Percentiles rank a stretch among this genome's conserved stretches.
These are phyloP conservation scores for Diaporthe vaccinii DNA, from an alignment of 2,329 filamentous ascomycete genomes.

Conservation along the genomic window DNA sequence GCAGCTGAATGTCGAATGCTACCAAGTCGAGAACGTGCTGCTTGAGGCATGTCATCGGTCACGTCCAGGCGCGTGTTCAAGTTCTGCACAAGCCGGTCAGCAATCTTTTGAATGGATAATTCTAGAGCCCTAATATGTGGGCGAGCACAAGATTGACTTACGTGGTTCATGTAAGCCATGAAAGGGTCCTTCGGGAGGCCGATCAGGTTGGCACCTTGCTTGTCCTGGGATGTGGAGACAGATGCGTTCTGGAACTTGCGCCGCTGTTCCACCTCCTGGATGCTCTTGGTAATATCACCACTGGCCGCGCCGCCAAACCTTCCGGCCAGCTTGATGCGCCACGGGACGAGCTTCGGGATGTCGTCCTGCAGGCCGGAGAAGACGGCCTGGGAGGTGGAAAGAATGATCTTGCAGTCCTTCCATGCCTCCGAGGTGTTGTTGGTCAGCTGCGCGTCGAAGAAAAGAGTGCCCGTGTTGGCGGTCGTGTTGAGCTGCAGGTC, in stretches of 20 bases:
- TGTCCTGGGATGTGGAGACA: not conserved
- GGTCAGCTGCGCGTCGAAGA: conserved; percentile 73
- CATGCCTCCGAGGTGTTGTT: conserved; percentile 76
- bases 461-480: conserved; percentile 63
- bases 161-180: not conserved
- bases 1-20: not conserved
- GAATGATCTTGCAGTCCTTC: conserved; percentile 69
- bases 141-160: not conserved
- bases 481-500: conserved; percentile 73
- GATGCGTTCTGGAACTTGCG: conserved; percentile 44
- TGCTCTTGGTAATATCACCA: conserved; percentile 53
- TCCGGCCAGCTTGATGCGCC: conserved; percentile 66
- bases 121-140: not conserved
- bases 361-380: conserved; percentile 68
- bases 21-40: too few species aligned
- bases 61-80: too few species aligned
- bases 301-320: conserved; percentile 38
- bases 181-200: not conserved
- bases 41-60: too few species aligned
- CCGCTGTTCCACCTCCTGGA: conserved; percentile 54
- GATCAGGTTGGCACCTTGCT: not conserved
- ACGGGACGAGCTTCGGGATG: conserved; percentile 67
- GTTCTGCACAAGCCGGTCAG: not conserved
- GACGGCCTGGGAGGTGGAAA: conserved; percentile 74
- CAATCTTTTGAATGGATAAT: not conserved